Conservation (phyloP, 2,329 filamentous ascomycete species). For the Paracoccidioides lutzii region DNA sequence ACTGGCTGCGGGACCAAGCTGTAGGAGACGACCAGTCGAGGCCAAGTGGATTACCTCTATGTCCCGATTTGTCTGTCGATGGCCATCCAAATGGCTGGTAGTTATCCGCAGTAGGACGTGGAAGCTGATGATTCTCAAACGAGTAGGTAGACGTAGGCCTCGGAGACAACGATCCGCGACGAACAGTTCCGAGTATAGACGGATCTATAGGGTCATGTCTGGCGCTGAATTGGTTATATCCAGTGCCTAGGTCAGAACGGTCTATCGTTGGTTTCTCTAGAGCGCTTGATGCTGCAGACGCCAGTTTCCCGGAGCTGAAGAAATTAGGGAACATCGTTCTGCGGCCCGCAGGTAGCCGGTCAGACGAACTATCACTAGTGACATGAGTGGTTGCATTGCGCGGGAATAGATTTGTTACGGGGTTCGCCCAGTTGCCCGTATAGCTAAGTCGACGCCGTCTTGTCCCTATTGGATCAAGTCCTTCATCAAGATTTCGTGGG, state of each 20-base stretch:
- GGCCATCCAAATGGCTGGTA: constrained; percentile 56
- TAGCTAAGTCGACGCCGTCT: constrained; percentile 44
- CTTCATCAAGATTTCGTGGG: constrained; percentile 42
- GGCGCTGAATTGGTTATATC: constrained; percentile 36
- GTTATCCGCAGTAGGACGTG: constrained; percentile 66
- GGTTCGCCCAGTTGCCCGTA: constrained; percentile 42
- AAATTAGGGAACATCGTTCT: constrained; percentile 30
- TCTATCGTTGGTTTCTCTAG: constrained; percentile 20
- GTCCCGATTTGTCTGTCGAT: constrained; percentile 39
- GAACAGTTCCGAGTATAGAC: constrained; percentile 30
- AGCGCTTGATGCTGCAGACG: constrained; percentile 20
- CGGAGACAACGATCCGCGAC: constrained; percentile 33
- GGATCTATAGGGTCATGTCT: constrained; percentile 36
- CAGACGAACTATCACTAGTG: constrained; percentile 30
- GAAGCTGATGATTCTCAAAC: constrained; percentile 43
- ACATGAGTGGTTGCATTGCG: constrained; percentile 32
- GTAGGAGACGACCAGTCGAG: constrained; percentile 41
- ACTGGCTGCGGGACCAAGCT: constrained; percentile 64
- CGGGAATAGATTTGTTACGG: constrained; percentile 35
- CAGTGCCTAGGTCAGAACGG: constrained; percentile 22
- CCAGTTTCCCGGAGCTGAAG: constrained; percentile 29
- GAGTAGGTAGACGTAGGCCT: constrained; percentile 43
- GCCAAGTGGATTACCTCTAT: constrained; percentile 40
- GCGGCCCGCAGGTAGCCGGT: constrained; percentile 21
- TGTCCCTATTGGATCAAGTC: constrained; percentile 37